Conservation (phyloP, 2,329 filamentous ascomycete genomes). For the Metarhizium brunneum region DNA sequence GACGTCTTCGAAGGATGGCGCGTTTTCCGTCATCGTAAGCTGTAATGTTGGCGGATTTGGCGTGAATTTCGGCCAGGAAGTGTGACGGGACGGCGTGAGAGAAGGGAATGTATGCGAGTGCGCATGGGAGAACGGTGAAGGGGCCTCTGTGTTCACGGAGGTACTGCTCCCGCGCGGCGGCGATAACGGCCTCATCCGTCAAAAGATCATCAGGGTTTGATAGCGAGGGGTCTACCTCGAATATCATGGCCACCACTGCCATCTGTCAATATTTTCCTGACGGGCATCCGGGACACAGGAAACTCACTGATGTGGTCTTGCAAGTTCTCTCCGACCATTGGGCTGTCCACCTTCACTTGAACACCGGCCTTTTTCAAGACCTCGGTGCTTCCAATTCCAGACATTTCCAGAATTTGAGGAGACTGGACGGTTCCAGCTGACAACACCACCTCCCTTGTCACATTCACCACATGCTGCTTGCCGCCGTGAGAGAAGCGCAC, state of each 20-base stretch:
- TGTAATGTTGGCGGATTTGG: conserved; percentile 12
- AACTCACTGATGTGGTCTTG: conserved; percentile 33
- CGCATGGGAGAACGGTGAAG: conserved; percentile 28
- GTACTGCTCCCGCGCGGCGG: conserved; percentile 25
- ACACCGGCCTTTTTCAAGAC: conserved; percentile 30
- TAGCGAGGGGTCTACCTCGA: conserved; percentile 33
- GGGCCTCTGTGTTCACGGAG: conserved; percentile 21
- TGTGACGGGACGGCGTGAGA: conserved; percentile 20
- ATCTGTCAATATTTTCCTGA: conserved; percentile 1
- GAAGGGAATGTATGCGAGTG: conserved; percentile 33
- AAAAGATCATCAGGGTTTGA: conserved; percentile 30
- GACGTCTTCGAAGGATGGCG: conserved; percentile 21
- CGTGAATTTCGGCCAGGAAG: conserved; percentile 12
- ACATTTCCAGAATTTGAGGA: conserved; percentile 51
- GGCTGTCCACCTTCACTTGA: conserved; percentile 27
- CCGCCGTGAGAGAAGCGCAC: conserved; percentile 28
- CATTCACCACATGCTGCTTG: conserved; percentile 24
- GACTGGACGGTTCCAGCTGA: conserved; percentile 48
- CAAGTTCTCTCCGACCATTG: conserved; percentile 38
- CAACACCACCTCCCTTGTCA: conserved; percentile 45
- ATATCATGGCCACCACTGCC: conserved; percentile 31
- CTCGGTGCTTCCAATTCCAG: conserved; percentile 42
- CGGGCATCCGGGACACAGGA: not conserved
- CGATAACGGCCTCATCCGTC: conserved; percentile 15
- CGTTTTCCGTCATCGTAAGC: conserved; percentile 15